These are phyloP conservation scores for Metarhizium robertsii DNA, from an alignment of 2,329 filamentous ascomycete species.

Conservation along the genomic window DNA sequence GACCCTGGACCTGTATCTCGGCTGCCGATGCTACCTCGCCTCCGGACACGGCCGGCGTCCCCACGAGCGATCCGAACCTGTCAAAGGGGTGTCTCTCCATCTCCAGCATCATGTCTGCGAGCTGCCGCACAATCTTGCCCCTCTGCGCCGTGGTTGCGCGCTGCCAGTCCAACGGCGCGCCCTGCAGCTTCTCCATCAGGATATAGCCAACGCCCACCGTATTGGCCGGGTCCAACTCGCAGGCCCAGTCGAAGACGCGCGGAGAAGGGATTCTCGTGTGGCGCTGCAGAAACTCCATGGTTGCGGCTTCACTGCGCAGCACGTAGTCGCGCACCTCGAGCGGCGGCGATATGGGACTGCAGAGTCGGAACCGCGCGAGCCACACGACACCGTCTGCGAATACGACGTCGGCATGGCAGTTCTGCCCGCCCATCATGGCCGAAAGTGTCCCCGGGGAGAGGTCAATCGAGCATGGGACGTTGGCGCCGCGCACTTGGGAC, in stretches of 20 bases:
- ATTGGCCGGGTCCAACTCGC: constrained; percentile 20
- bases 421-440: constrained; percentile 18
- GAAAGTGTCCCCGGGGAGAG: constrained; percentile 11
- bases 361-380: constrained; percentile 16
- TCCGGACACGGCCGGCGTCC: not conserved
- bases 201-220: constrained; percentile 28
- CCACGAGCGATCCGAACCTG: constrained; percentile 15
- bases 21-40: not conserved
- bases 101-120: constrained; percentile 22
- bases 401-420: constrained; percentile 17
- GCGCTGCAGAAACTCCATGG: constrained; percentile 14
- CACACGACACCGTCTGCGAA: constrained; percentile 17
- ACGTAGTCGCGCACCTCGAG: constrained; percentile 14
- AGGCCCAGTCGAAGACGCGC: constrained; percentile 22
- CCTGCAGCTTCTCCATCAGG: constrained; percentile 30
- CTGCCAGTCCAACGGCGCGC: constrained; percentile 24
- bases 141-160: constrained; percentile 15
- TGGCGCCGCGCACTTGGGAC: not conserved
- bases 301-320: constrained; percentile 16
- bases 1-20: too few relatives aligned
- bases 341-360: constrained; percentile 12
- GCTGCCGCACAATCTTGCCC: constrained; percentile 21
- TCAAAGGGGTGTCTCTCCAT: constrained; percentile 22
- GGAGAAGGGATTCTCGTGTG: constrained; percentile 22
- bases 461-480: constrained; percentile 11